Conservation (phyloP, 441 rosid genomes). For the Pelargonium citronellum region DNA sequence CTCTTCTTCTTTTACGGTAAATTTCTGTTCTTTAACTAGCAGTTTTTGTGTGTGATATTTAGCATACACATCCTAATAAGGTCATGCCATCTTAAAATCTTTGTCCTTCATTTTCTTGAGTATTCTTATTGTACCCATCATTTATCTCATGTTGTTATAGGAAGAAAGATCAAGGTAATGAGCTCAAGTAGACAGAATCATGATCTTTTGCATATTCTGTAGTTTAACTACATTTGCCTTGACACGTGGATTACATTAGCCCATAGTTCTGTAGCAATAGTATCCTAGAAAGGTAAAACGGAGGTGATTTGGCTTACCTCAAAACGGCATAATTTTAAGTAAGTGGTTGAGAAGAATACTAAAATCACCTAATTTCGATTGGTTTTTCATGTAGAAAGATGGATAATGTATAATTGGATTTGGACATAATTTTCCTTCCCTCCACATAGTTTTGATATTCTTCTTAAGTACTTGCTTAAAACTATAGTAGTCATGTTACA, state of each 20-base stretch:
- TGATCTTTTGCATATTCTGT: background rate
- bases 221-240: background rate
- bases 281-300: background rate
- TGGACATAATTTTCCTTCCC: no score
- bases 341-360: no score
- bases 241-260: background rate
- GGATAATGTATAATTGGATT: no score
- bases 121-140: background rate
- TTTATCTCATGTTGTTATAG: background rate
- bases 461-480: no score
- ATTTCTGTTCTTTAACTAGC: background rate
- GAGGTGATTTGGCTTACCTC: no score
- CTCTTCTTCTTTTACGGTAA: conserved; percentile 83
- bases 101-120: background rate
- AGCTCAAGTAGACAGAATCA: background rate
- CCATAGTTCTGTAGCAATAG: background rate
- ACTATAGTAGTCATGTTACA: no score
- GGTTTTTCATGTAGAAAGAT: no score
- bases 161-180: background rate
- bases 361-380: no score
- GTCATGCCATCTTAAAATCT: no score
- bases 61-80: background rate
- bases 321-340: no score
- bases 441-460: no score
- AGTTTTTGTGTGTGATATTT: background rate